Base-by-base conservation (phyloP, 2,329 filamentous ascomycete species). In the Hypoxylon sp. region DNA sequence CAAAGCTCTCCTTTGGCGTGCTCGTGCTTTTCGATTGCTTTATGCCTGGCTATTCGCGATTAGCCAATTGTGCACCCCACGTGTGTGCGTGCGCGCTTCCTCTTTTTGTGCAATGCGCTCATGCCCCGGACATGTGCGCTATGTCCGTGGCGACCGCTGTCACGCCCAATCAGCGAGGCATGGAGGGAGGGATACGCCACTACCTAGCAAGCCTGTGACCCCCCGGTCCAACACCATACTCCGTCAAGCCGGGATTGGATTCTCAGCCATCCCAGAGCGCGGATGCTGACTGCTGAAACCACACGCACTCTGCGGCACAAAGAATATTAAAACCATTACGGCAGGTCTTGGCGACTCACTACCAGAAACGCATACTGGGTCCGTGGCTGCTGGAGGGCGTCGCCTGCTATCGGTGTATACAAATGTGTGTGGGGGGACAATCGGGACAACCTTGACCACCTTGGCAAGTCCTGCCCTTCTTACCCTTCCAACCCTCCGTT, bases 11-110 rank as follows among this genome's bases (percentile, higher is more conserved):
- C 30, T 46, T 37, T 60, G 30, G 56, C 57, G 44, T 44, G 57
- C 57, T 61, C 58, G 65, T 66, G 58, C 62, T 37, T 10, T 35
- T 57, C 20, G 57, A 57, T 64, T 49, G 33, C 31, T 58, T 66
- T 68, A 66, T 67, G 66, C 61, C 55, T 60, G 60, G 64, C 50
- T 69, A 69, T 73, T 71, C 59, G 57, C 40, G 40, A 44, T 3
- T 65, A 63, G 66, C 74, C 74, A 76, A 72, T 74, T 74, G 72
- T 70, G 59, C 69, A 72, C 73, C 73, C 74, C 74, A 76, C 74
- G 74, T 76, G 74, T 27, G 25, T 68, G 60, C 68, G 63, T 74
- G 73, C 64, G 61, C 53, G 49, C 60, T 66, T 61, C 64, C 54
- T 58, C 50, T 42, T 59, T 60, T 66, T 69, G 60, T 71, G 60